Conservation (phyloP, 2,329 filamentous ascomycete species). For the Venturia effusa region DNA sequence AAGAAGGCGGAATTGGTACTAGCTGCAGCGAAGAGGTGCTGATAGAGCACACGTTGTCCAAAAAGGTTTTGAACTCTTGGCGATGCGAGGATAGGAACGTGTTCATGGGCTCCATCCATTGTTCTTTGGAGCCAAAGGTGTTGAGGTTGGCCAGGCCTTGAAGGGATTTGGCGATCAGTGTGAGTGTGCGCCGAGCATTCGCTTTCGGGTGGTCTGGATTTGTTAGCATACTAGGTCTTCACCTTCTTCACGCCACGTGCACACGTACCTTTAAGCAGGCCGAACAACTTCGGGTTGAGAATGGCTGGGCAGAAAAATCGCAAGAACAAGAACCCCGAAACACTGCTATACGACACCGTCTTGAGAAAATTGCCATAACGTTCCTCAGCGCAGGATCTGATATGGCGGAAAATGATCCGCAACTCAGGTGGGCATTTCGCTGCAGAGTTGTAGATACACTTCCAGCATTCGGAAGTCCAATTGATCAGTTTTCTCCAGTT, state of each 20-base stretch:
- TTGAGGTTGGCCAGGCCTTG: constrained; percentile 87
- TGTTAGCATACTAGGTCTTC: constrained; percentile 18
- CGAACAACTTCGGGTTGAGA: constrained; percentile 87
- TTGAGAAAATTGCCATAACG: constrained; percentile 87
- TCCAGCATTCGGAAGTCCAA: constrained; percentile 76
- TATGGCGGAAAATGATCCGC: constrained; percentile 77
- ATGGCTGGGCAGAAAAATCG: constrained; percentile 96
- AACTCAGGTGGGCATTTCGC: constrained; percentile 69
- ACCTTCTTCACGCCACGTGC: neutral
- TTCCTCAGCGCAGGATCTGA: constrained; percentile 85
- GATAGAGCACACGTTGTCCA: constrained; percentile 78
- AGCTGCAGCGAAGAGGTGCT: constrained; percentile 45
- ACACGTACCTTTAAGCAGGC: constrained; percentile 57
- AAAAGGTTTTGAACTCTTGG: constrained; percentile 72
- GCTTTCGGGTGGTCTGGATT: constrained; percentile 65
- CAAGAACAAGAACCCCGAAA: constrained; percentile 88
- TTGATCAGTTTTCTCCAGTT: constrained; percentile 73
- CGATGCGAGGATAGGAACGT: constrained; percentile 67
- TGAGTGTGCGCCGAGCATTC: constrained; percentile 76
- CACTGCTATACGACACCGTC: constrained; percentile 84
- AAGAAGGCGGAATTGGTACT: constrained; percentile 65
- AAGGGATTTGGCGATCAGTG: constrained; percentile 82
- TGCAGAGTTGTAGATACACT: constrained; percentile 66
- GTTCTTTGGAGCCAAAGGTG: constrained; percentile 85
- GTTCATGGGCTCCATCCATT: constrained; percentile 99